phyloP scores from a whole-genome alignment of 2,329 filamentous ascomycete species.

The Chaetomiaceae sp. region DNA sequence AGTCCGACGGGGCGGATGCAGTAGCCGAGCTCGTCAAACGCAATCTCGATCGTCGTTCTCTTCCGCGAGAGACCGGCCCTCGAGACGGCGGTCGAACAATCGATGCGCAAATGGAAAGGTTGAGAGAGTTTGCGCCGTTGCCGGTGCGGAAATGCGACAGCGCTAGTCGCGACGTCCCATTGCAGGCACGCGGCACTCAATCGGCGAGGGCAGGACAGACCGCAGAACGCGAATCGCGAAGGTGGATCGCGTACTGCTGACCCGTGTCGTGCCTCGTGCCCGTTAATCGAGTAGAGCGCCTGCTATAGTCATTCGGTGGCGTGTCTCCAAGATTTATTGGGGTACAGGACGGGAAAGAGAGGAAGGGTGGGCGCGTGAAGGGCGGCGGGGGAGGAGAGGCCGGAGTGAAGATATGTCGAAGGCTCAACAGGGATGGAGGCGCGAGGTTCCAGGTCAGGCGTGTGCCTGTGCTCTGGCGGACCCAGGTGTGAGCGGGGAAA shows the following conservation, averaged over 20 bases:
- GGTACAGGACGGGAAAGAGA: conserved; percentile 4
- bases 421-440: conserved; percentile 19
- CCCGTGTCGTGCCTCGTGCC: neutral
- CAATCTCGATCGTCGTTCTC: neutral
- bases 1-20: conserved; percentile 5
- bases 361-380: neutral
- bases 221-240: conserved; percentile 6
- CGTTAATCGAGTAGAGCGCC: neutral
- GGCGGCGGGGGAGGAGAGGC: conserved; percentile 6
- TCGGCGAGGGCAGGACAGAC: conserved; percentile 10
- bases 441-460: conserved; percentile 20
- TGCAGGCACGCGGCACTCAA: conserved; percentile 19
- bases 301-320: too few relatives aligned
- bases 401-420: conserved; percentile 16
- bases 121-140: conserved; percentile 9
- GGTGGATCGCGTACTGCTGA: conserved; percentile 13
- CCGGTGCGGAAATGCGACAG: conserved; percentile 19
- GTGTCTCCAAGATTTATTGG: conserved; percentile 14
- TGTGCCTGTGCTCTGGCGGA: conserved; percentile 9
- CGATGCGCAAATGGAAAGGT: conserved; percentile 2
- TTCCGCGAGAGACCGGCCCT: too few relatives aligned
- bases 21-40: conserved; percentile 3
- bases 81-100: neutral
- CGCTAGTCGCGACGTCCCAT: conserved; percentile 24
- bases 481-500: conserved; percentile 25